Evolutionary conservation across 1,139 yeast species (phyloP), one percentile per base, ranked within the genome.

Genomic region (Yamadazyma trypodendri): DNA sequence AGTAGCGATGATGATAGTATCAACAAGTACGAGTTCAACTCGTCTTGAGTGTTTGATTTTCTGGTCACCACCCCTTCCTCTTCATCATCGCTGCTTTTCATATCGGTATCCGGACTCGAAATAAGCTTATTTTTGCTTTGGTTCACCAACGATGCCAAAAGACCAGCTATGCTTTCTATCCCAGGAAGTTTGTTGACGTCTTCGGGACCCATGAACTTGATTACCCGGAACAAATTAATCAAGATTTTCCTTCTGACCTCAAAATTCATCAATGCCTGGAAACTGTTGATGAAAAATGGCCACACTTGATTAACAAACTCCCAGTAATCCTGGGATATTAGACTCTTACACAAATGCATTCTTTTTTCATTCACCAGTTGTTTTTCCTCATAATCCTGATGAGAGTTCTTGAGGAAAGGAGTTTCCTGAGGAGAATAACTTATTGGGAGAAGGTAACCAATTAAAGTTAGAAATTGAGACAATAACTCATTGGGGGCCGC

Each of bases 251-350:
- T 72, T 40, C 96, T 75, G 13, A 86, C 68, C 17, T 76, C 77
- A 42, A 71, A 74, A 45, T 86, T 89, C 56, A 86, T 84, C 1
- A 94, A 75, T 2, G 95, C 82, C 31, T 85, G 81, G 54, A 84
- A 89, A 13, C 89, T 72, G 42, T 79, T 80, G 23, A 85, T 62
- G 36, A 89, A 58, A n/a, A 87, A 54, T 0, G 82, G 76, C 56
- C 84, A 74, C 2, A 82, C 55, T 6, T 72, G 69, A 33, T 63
- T 63, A 3, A 79, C 68, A 55, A 85, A 81, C 6, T 41, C 50
- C 50, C 53, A 55, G 43, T 60, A 67, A 1, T 66, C 63, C 1
- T 57, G 56, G 0, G 61, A 50, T 7, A 55, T 48, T 2, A 45
- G 43, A 3, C 52, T 49, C 27, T 44, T 44, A 38, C 56, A 65